Conservation (phyloP, 1,284 basidiomycete species). For the Cutaneotrichosporon cavernicola region DNA sequence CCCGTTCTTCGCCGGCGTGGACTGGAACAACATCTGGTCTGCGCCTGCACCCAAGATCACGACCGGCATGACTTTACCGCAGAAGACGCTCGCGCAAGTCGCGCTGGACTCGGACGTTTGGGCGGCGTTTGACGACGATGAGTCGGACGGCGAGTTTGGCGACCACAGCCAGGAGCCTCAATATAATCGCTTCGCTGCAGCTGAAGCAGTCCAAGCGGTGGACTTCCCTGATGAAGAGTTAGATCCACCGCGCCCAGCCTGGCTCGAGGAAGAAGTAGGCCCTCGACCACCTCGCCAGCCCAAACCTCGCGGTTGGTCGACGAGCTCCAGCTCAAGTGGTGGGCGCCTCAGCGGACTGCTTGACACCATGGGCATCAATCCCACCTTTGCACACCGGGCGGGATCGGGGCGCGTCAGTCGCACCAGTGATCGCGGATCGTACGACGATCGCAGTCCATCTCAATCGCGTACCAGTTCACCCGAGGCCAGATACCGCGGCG, state of each 20-base stretch:
- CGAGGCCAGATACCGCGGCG: slow-evolving; percentile 13
- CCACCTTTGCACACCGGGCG: slow-evolving; percentile 16
- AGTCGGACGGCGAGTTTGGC: slow-evolving; percentile 39
- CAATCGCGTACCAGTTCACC: slow-evolving; percentile 15
- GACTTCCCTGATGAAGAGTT: slow-evolving; percentile 30
- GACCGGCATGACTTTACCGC: slow-evolving; percentile 50
- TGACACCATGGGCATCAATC: slow-evolving; percentile 42
- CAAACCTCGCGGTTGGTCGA: slow-evolving; percentile 28
- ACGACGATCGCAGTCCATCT: slow-evolving; percentile 3
- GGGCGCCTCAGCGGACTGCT: slow-evolving; percentile 38
- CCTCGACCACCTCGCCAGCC: background rate
- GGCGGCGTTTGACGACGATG: slow-evolving; percentile 49
- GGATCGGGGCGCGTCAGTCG: slow-evolving; percentile 20
- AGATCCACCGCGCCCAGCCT: slow-evolving; percentile 40
- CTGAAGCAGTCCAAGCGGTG: slow-evolving; percentile 36
- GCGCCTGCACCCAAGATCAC: slow-evolving; percentile 49
- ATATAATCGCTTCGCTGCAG: slow-evolving; percentile 39
- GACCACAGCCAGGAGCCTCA: slow-evolving; percentile 19
- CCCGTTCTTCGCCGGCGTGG: slow-evolving; percentile 68
- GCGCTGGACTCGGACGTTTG: slow-evolving; percentile 40
- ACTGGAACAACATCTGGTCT: slow-evolving; percentile 75
- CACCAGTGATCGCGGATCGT: slow-evolving; percentile 17
- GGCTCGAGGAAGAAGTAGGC: slow-evolving; percentile 30
- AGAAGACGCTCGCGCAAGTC: slow-evolving; percentile 27
- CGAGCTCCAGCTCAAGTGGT: slow-evolving; percentile 39